Evolutionary conservation across 1,139 yeast genomes (phyloP).

Genomic region (Suhomyces bribrorum): DNA sequence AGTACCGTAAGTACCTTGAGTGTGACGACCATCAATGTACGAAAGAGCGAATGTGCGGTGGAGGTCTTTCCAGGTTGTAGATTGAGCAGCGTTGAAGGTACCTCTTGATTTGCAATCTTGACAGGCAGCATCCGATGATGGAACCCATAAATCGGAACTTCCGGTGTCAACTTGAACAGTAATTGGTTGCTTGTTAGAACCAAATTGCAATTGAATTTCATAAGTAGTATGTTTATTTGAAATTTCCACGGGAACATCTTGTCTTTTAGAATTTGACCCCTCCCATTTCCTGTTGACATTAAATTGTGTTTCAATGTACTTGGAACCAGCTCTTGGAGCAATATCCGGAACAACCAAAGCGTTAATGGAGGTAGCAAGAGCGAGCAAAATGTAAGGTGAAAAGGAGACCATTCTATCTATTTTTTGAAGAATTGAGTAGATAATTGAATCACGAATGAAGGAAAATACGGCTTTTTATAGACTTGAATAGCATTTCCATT

Average conservation of each 20-base stretch:
- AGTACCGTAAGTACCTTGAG: constrained; percentile 20
- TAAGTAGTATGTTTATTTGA: constrained; percentile 3
- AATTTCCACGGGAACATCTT: not conserved
- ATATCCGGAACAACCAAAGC: not conserved
- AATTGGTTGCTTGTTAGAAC: constrained; percentile 14
- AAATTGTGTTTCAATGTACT: constrained; percentile 1
- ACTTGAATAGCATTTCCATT: too few species aligned
- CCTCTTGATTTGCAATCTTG: constrained; percentile 16
- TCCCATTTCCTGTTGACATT: not conserved
- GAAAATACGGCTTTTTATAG: too few species aligned
- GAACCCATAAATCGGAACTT: constrained; percentile 25
- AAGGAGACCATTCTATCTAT: not conserved
- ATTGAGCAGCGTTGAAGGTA: constrained; percentile 11
- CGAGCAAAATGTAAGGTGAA: not conserved
- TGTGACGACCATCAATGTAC: constrained; percentile 19
- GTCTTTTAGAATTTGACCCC: not conserved
- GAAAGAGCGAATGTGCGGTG: constrained; percentile 12
- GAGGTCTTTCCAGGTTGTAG: constrained; percentile 10
- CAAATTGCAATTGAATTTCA: constrained; percentile 11
- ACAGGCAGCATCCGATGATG: constrained; percentile 26
- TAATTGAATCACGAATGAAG: not conserved
- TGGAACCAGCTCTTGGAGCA: constrained; percentile 1
- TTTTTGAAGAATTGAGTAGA: too few species aligned
- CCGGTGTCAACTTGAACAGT: constrained; percentile 23
- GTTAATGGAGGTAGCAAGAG: not conserved